These are phyloP conservation scores for Protomyces macrosporus DNA, from an alignment of 1,139 yeast genomes.

Conservation along the genomic window DNA sequence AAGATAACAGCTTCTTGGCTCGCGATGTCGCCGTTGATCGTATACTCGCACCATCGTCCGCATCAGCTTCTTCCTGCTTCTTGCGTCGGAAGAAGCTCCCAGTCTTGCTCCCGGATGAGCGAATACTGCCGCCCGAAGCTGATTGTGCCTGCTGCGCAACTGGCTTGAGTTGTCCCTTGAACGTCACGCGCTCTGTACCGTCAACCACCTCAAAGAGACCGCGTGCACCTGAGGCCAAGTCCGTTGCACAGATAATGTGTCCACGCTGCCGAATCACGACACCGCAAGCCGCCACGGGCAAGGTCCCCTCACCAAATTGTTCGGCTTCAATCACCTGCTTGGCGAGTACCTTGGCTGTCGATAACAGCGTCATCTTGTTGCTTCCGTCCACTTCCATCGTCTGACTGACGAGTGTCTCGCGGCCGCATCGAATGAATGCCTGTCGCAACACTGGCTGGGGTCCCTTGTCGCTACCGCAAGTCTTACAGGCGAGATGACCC, in stretches of 20 bases:
- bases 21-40: constrained; percentile 16
- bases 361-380: constrained; percentile 9
- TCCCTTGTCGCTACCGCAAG: constrained; percentile 11
- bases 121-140: not conserved
- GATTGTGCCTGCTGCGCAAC: not conserved
- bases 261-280: constrained; percentile 24
- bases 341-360: constrained; percentile 15
- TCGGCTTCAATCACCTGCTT: constrained; percentile 14
- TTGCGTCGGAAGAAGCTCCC: not conserved
- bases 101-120: not conserved
- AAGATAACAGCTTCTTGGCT: constrained; percentile 1
- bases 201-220: constrained; percentile 22
- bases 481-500: constrained; percentile 6
- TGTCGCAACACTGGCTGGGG: constrained; percentile 16
- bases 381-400: constrained; percentile 24
- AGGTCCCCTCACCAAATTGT: constrained; percentile 11
- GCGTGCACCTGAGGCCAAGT: constrained; percentile 15
- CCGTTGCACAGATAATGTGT: constrained; percentile 21
- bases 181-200: constrained; percentile 18
- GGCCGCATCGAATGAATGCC: constrained; percentile 17
- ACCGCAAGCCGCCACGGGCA: constrained; percentile 24
- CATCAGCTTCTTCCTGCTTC: constrained; percentile 6
- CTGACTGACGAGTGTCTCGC: constrained; percentile 19
- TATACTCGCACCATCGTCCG: constrained; percentile 19
- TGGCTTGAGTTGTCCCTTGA: constrained; percentile 20